Conservation (phyloP, 2,329 filamentous ascomycete species). For the Exserohilum turcica region DNA sequence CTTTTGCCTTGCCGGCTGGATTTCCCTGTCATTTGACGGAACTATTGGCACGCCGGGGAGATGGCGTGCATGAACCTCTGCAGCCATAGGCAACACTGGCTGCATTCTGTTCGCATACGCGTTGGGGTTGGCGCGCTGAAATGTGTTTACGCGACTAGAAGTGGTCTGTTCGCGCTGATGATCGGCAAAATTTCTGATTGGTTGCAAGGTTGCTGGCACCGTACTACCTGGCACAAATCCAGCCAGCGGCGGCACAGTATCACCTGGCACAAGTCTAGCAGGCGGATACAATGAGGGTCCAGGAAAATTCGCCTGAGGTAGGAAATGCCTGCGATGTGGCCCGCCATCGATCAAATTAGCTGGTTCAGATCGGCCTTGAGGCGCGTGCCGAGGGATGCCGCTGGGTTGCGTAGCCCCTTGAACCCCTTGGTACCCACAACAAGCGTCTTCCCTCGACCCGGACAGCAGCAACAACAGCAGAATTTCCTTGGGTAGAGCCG, state of each 20-base stretch:
- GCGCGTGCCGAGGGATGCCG: background rate
- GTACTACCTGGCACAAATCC: background rate
- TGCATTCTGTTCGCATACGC: background rate
- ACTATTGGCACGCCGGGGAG: background rate
- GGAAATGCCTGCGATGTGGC: background rate
- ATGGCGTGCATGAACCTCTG: background rate
- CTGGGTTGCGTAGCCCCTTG: background rate
- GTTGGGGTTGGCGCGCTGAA: conserved; percentile 4
- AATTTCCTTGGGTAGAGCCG: conserved; percentile 36
- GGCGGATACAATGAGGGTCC: background rate
- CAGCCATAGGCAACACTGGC: background rate
- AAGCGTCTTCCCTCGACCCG: conserved; percentile 83
- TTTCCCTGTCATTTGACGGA: conserved; percentile 6
- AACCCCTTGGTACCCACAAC: conserved; percentile 66
- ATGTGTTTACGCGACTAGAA: conserved; percentile 8
- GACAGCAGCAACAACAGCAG: conserved; percentile 47
- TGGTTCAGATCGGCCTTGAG: background rate
- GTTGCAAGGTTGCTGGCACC: background rate
- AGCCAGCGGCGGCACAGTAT: background rate
- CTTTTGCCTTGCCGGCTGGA: conserved; percentile 10
- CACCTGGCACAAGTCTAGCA: background rate
- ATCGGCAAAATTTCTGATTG: conserved; percentile 15
- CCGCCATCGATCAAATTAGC: background rate
- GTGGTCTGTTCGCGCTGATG: conserved; percentile 16
- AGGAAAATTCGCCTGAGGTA: background rate